Evolutionary conservation across 225 moss, liverwort and hornwort species (phyloP).

Genomic region (Rhytidiadelphus loreus): DNA sequence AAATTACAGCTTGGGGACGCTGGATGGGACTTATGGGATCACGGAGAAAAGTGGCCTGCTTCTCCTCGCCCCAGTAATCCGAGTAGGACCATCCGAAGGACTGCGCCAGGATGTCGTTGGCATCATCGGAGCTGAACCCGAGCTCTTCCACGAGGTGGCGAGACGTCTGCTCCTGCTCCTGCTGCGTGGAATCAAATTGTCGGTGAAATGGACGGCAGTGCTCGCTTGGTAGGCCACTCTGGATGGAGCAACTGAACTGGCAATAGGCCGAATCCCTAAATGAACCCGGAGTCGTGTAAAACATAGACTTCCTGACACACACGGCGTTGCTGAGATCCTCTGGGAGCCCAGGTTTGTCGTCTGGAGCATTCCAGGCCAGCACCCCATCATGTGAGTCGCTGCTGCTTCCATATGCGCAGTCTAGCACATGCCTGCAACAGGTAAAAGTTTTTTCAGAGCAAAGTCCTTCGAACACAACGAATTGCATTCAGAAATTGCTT

Average conservation of each 20-base stretch:
- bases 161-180: slow-evolving; percentile 44
- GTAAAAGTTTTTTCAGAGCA: not conserved
- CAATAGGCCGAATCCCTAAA: not conserved
- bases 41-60: slow-evolving; percentile 50
- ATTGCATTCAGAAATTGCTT: not conserved
- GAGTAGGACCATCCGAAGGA: slow-evolving; percentile 86
- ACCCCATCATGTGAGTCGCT: slow-evolving; percentile 1
- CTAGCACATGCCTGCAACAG: not conserved
- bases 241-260: not conserved
- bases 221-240: slow-evolving; percentile 24
- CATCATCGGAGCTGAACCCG: slow-evolving; percentile 49
- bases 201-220: slow-evolving; percentile 46
- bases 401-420: not conserved
- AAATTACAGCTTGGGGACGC: slow-evolving; percentile 14
- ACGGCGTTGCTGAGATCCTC: not conserved
- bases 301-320: not conserved
- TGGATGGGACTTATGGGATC: slow-evolving; percentile 76
- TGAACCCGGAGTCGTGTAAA: not conserved
- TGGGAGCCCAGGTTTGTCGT: not conserved
- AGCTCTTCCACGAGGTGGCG: slow-evolving; percentile 47
- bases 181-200: slow-evolving; percentile 52
- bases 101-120: slow-evolving; percentile 58
- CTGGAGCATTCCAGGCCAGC: not conserved
- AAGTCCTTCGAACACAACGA: not conserved
- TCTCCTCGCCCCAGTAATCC: slow-evolving; percentile 73